Evolutionary conservation across 192 early-diverging fungal genomes (phyloP), one percentile per base, ranked within the genome.

Genomic region (Mycoemilia scoparia): DNA sequence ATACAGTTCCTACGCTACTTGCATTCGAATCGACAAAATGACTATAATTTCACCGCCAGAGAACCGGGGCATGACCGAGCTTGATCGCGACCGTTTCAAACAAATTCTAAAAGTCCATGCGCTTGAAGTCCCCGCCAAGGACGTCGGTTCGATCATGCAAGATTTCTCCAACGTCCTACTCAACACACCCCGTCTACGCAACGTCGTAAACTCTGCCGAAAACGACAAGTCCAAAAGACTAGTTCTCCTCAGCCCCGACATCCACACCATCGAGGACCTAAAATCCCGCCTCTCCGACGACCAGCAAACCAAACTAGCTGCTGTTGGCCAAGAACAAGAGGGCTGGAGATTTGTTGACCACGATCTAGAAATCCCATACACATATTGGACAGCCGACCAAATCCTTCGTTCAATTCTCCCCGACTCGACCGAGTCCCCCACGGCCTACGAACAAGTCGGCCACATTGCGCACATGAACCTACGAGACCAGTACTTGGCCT

Each of bases 401-500:
- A 69, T 97, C n/a, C 55, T 97, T 18, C 58, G 76, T 20, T 78
- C 93, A 5, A 70, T 97, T 4, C 51, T 97, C 2, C 93, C 93
- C 1, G 72, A 77, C 21, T 66, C 77, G 7, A 38, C 70, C 21
- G 82, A 93, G 35, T 73, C 83, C 2, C 90, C 88, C 4, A 74
- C 82, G 11, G 74, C 87, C 2, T 89, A 79, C 46, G 84, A 85
- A 23, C 64, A 73, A 14, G 73, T 82, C 34, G 86, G 86, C 3
- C 92, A 99, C 54, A 96, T 99, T 44, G 89, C 92, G 2, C 96
- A 99, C 45, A 73, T 99, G 69, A 99, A 99, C 52, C 49, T 99
- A 30, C 76, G 89, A 27, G 82, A 87, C 16, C 74, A 92, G 51
- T 79, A 77, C 26, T 51, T 79, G 6, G 88, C 87, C 7, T 99